A percentile compares a stretch with the other conserved stretches of the same genome.
Conservation (phyloP, 2,329 filamentous ascomycete species). For the Sarocladium kiliense region DNA sequence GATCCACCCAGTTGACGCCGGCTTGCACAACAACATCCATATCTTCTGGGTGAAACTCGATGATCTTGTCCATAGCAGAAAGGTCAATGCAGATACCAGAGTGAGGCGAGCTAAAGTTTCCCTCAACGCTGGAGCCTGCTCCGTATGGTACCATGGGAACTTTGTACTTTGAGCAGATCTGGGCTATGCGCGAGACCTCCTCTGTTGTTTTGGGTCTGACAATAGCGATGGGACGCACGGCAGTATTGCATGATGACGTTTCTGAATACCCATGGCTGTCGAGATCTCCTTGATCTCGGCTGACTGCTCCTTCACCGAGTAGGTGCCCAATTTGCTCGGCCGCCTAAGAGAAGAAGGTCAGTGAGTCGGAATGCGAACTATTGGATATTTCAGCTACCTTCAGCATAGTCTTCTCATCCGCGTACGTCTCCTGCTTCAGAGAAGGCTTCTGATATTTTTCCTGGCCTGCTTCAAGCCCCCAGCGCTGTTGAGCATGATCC, state of each 20-base stretch:
- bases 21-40: constrained; percentile 71
- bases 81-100: constrained; percentile 69
- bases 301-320: constrained; percentile 56
- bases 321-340: constrained; percentile 46
- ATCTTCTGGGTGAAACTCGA: constrained; percentile 60
- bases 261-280: constrained; percentile 63
- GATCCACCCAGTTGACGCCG: constrained; percentile 60
- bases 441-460: background rate
- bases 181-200: constrained; percentile 58
- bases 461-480: background rate
- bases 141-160: constrained; percentile 72
- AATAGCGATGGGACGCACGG: constrained; percentile 58
- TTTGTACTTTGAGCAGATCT: constrained; percentile 54
- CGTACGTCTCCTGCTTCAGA: constrained; percentile 13
- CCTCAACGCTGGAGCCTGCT: constrained; percentile 68
- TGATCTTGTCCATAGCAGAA: constrained; percentile 58
- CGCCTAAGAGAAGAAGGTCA: constrained; percentile 31
- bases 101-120: constrained; percentile 62
- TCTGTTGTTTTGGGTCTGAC: constrained; percentile 60
- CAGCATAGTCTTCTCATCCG: constrained; percentile 18
- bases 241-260: constrained; percentile 64
- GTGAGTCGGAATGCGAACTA: too few species aligned
- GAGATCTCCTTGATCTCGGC: constrained; percentile 59
- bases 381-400: constrained; percentile 15
- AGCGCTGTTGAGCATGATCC: background rate